phyloP scores from a whole-genome alignment of 202 grass and related monocot species.

The Cymbopogon flexuosus region DNA sequence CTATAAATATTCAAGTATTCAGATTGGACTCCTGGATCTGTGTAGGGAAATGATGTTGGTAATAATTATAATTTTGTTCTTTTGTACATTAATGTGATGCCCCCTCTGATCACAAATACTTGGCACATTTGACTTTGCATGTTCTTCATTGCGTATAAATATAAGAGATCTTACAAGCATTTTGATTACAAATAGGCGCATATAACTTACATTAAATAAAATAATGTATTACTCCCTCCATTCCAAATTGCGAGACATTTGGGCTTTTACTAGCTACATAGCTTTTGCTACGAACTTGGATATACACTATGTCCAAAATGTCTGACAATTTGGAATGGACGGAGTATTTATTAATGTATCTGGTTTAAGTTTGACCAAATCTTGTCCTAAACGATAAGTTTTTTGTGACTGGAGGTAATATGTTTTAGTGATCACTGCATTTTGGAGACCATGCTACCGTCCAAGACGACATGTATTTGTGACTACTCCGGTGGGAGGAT shows the following conservation, averaged over 20 bases:
- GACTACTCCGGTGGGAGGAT: neutral
- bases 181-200: too few species aligned
- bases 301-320: neutral
- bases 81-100: neutral
- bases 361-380: neutral
- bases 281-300: too few species aligned
- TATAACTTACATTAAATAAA: too few species aligned
- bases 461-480: neutral
- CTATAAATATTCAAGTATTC: neutral
- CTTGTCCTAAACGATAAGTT: neutral
- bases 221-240: too few species aligned
- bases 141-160: neutral
- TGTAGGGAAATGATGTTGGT: neutral
- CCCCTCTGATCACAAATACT: neutral
- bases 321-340: too few species aligned
- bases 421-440: neutral
- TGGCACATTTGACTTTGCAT: neutral
- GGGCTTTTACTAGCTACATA: too few species aligned
- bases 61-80: neutral
- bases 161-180: too few species aligned
- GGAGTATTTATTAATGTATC: too few species aligned
- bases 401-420: neutral
- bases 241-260: too few species aligned
- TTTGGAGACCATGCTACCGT: neutral
- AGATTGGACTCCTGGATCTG: neutral